Percentiles rank a stretch among this genome's conserved stretches.
These are phyloP conservation scores for Entomortierella parvispora DNA, from an alignment of 192 early-diverging fungal genomes.

Conservation along the genomic window DNA sequence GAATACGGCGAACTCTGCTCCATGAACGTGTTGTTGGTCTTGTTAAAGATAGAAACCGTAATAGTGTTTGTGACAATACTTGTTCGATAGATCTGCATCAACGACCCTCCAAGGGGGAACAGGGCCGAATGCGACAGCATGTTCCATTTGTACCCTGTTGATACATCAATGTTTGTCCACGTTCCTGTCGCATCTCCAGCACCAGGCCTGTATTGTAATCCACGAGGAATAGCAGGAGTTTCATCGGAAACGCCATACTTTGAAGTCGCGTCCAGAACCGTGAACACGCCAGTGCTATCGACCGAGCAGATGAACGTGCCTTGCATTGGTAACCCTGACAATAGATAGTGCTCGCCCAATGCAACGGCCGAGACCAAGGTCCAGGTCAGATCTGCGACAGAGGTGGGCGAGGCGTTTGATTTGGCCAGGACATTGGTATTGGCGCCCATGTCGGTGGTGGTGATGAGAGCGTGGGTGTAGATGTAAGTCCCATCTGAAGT, in stretches of 20 bases:
- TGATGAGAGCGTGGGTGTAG: conserved; percentile 9
- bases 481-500: conserved; percentile 20
- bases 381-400: conserved; percentile 20
- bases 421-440: conserved; percentile 12
- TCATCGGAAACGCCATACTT: background rate
- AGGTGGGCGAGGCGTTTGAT: conserved; percentile 18
- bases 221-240: background rate
- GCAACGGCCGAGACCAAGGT: conserved; percentile 1
- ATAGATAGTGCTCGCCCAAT: background rate
- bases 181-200: background rate
- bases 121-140: background rate
- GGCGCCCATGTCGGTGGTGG: no score
- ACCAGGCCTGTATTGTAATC: conserved; percentile 12
- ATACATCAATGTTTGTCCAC: conserved; percentile 23
- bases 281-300: conserved; percentile 25
- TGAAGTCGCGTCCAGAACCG: conserved; percentile 4
- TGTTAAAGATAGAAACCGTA: conserved; percentile 3
- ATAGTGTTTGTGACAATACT: background rate
- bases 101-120: background rate
- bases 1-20: conserved; percentile 11
- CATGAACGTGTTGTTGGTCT: background rate
- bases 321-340: conserved; percentile 2
- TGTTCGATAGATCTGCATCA: conserved; percentile 21
- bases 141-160: conserved; percentile 14
- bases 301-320: conserved; percentile 8